Percentiles rank a stretch among this genome's conserved stretches.
Evolutionary conservation across 371 early-diverging fungal genomes (phyloP).

Genomic region (Fennellomyces sp.): DNA sequence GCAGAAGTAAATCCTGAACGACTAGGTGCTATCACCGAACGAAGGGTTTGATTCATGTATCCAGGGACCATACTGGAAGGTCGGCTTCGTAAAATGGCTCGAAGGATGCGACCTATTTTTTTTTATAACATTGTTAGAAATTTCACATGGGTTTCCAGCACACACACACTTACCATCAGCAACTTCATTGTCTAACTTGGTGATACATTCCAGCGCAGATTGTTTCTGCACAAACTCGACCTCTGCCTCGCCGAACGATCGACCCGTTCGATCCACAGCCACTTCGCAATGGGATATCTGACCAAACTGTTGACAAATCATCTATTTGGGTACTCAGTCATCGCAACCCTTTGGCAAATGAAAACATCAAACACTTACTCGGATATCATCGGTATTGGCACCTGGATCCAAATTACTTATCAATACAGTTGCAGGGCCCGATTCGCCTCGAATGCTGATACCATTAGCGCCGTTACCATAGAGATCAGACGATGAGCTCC

Average conservation of each 20-base stretch:
- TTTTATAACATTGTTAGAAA: not conserved
- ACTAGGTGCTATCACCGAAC: constrained; percentile 21
- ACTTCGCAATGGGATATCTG: constrained; percentile 41
- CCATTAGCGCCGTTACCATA: constrained; percentile 1
- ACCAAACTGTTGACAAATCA: constrained; percentile 39
- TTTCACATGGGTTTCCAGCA: too few species aligned
- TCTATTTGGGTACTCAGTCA: too few species aligned
- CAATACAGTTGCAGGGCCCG: constrained; percentile 55
- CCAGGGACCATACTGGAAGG: not conserved
- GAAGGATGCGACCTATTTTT: constrained; percentile 34
- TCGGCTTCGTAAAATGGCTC: constrained; percentile 34
- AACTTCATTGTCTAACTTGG: constrained; percentile 39
- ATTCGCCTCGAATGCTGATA: constrained; percentile 45
- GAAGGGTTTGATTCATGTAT: constrained; percentile 13
- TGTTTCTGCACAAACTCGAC: constrained; percentile 42
- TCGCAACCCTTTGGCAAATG: not conserved
- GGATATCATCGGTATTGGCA: constrained; percentile 60
- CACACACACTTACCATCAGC: constrained; percentile 39
- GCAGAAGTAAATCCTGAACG: constrained; percentile 22
- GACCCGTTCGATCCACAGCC: constrained; percentile 36
- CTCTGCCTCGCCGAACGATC: constrained; percentile 51
- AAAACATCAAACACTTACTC: constrained; percentile 29
- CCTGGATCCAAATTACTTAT: constrained; percentile 58
- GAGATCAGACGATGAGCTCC: not conserved
- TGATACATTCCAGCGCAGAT: constrained; percentile 45